These are phyloP conservation scores for Neopestalotiopsis sp. DNA, from an alignment of 2,329 filamentous ascomycete genomes.

Conservation along the genomic window DNA sequence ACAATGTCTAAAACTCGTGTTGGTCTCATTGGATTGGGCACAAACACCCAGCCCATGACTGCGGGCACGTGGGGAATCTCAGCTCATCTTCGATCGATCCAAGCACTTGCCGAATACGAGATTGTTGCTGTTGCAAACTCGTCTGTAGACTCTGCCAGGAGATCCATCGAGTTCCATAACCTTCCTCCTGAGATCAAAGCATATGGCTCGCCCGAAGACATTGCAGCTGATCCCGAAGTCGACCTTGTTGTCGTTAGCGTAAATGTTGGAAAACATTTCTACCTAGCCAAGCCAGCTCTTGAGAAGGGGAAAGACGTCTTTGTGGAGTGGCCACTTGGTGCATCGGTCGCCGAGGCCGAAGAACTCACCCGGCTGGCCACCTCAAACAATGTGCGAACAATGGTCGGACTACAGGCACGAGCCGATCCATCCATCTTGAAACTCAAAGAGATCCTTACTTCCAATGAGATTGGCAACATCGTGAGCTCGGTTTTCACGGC, in stretches of 20 bases:
- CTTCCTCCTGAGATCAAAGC: slow-evolving; percentile 39
- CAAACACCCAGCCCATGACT: slow-evolving; percentile 1
- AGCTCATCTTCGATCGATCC: slow-evolving; percentile 43
- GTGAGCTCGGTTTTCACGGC: slow-evolving; percentile 35
- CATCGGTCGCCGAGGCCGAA: slow-evolving; percentile 44
- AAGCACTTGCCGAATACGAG: slow-evolving; percentile 42
- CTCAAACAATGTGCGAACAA: slow-evolving; percentile 44
- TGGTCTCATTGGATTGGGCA: slow-evolving; percentile 30
- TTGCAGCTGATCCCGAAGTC: slow-evolving; percentile 50
- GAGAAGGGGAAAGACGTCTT: slow-evolving; percentile 52
- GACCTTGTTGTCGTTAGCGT: slow-evolving; percentile 52
- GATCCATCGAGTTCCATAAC: slow-evolving; percentile 44
- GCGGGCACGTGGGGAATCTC: slow-evolving; percentile 38
- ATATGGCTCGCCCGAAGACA: slow-evolving; percentile 45
- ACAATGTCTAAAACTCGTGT: slow-evolving; percentile 33
- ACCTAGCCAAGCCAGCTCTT: slow-evolving; percentile 45
- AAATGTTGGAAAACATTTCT: slow-evolving; percentile 47
- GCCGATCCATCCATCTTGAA: slow-evolving; percentile 44
- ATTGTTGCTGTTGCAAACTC: slow-evolving; percentile 57
- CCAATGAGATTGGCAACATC: slow-evolving; percentile 49
- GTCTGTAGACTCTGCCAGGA: slow-evolving; percentile 44
- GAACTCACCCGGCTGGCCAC: slow-evolving; percentile 47
- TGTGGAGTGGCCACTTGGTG: slow-evolving; percentile 54
- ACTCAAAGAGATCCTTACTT: slow-evolving; percentile 45
- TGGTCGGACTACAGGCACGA: slow-evolving; percentile 53